Percentiles rank a stretch among this genome's conserved stretches.
Conservation (phyloP, 768 basidiomycete species). For the Neoboletus magnificus region DNA sequence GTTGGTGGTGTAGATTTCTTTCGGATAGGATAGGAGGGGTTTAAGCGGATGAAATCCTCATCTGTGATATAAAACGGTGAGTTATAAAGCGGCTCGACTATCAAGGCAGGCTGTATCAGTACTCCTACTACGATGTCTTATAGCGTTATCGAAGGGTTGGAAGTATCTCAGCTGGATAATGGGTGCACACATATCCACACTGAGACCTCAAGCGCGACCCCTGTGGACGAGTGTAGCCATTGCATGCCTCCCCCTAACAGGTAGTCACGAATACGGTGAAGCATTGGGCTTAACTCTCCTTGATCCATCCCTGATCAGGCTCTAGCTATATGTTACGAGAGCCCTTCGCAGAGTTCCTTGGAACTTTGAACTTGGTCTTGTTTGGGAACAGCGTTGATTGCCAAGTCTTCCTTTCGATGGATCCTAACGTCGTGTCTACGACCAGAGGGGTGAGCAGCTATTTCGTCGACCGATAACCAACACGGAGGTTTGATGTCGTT, state of each 20-base stretch:
- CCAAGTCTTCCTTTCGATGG: conserved; percentile 47
- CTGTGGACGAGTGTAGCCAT: neutral
- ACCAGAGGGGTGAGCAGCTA: conserved; percentile 47
- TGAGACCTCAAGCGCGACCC: neutral
- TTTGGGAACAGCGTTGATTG: conserved; percentile 55
- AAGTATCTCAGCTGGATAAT: neutral
- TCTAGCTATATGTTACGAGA: conserved; percentile 45
- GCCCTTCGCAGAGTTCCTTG: conserved; percentile 59
- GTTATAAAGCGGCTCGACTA: neutral
- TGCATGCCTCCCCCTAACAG: conserved; percentile 37
- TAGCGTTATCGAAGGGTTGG: neutral
- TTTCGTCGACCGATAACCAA: neutral
- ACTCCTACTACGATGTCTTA: conserved; percentile 1
- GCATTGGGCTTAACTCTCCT: conserved; percentile 1
- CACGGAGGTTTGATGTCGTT: neutral
- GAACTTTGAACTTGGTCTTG: conserved; percentile 49
- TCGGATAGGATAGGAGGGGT: no score
- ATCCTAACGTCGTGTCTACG: conserved; percentile 38
- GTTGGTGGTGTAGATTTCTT: no score
- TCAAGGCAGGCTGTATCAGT: neutral
- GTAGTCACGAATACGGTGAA: conserved; percentile 52
- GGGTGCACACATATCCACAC: neutral
- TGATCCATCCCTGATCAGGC: neutral
- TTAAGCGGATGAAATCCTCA: no score
- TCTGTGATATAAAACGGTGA: neutral